These are phyloP conservation scores for Geotrichum citri-aurantii DNA, from an alignment of 1,139 yeast species.

Conservation along the genomic window DNA sequence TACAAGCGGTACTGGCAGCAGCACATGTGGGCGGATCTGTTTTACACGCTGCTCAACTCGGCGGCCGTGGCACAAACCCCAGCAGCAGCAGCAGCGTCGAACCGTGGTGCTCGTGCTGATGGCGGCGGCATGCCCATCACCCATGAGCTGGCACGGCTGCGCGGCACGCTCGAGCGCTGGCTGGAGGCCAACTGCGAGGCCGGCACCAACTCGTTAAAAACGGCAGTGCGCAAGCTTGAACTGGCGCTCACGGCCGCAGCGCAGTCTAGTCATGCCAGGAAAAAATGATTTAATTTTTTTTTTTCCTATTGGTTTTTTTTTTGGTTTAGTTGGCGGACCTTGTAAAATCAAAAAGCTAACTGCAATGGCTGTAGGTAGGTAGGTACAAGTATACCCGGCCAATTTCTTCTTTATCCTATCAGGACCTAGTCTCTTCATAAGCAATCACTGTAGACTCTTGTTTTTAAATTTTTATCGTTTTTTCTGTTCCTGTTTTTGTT, in stretches of 20 bases:
- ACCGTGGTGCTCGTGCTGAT: conserved; percentile 14
- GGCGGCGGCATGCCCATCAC: conserved; percentile 38
- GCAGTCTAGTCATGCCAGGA: conserved; percentile 1
- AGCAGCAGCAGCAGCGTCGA: conserved; percentile 20
- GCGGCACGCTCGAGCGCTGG: conserved; percentile 44
- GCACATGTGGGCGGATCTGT: conserved; percentile 65
- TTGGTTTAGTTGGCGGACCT: no score
- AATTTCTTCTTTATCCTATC: no score
- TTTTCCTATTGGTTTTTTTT: no score
- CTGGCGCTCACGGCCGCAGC: conserved; percentile 12
- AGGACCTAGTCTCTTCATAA: no score
- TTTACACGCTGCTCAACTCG: conserved; percentile 62
- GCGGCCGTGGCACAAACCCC: conserved; percentile 24
- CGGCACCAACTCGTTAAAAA: conserved; percentile 23
- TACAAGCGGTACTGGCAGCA: conserved; percentile 76
- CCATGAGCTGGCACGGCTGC: conserved; percentile 36
- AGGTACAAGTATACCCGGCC: no score
- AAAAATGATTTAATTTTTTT: neutral
- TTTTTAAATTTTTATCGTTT: no score
- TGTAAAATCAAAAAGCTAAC: no score
- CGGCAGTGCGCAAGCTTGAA: conserved; percentile 24
- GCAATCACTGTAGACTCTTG: no score
- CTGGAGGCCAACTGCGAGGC: conserved; percentile 35
- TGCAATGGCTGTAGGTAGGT: no score
- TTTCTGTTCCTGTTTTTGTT: no score